Base-by-base conservation (phyloP, 441 rosid genomes). In the Kokia cookei region DNA sequence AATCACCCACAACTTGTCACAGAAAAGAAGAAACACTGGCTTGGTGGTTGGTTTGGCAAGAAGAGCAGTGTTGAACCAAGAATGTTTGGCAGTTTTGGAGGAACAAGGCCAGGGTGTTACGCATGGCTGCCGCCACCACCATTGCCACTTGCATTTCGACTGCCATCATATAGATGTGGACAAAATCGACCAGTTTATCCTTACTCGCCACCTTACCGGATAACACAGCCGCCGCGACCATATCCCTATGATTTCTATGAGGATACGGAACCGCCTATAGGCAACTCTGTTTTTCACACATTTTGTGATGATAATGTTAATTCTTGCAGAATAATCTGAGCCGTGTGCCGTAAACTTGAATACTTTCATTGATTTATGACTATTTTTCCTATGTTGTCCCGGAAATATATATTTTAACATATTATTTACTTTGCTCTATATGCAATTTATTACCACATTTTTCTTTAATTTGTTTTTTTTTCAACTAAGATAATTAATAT, bases 271-370 rank as follows among this genome's bases (percentile, higher is more conserved):
- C 71, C 69, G 8, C 63, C 61, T 2, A 11, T 17, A 1, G 81
- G 78, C 72, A 80, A 73, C 42, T 54, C 78, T 32, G 17, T 27
- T 6, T 69, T 63, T 59, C 82, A 80, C 69, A 7, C 40, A 10
- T 63, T 76, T 19, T 68, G 78, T 45, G 83, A 83, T 42, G 82
- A 80, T 15, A 83, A 80, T 43, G 80, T 73, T 12, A 50, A 55
- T 9, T 73, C 76, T 37, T 82, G 83, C 78, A 45, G 37, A 58
- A 53, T 82, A 17, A 73, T 73, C 72, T 75, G 72, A 63, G 50
- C 48, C 5, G 6, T 32, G 7, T 32, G 48, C 14, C 37, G 27
- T 5, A 45, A 65, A 42, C n/a, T n/a, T 37, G 26, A 62, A 7
- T 37, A n/a, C 7, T 19, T 29, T 60, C 65, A 60, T 60, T 3